Evolutionary conservation across 202 grass and related monocot species (phyloP).

Genomic region (Schoenoplectus triqueter): DNA sequence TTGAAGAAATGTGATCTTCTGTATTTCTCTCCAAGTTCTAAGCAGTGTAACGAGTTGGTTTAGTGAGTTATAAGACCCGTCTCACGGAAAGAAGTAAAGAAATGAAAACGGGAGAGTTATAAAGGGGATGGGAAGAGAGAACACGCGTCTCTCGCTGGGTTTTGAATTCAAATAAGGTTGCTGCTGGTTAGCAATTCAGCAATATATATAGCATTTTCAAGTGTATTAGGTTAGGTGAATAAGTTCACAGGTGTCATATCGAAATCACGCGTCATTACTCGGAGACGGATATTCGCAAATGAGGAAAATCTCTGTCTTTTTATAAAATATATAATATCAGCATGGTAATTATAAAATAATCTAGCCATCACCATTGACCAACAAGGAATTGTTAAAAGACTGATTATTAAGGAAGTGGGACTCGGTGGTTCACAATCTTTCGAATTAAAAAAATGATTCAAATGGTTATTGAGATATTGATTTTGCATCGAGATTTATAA

Average conservation of each 20-base stretch:
- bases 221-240: not conserved
- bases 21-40: not conserved
- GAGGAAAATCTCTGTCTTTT: conserved; percentile 3
- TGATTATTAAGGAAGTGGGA: not conserved
- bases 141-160: not conserved
- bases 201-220: not conserved
- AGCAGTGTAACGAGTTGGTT: not conserved
- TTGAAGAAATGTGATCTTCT: not conserved
- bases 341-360: not conserved
- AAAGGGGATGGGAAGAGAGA: not conserved
- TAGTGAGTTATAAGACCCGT: not conserved
- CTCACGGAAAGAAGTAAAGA: not conserved
- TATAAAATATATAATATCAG: not conserved
- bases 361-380: not conserved
- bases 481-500: no score
- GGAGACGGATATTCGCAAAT: conserved; percentile 4
- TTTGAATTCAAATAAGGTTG: conserved; percentile 23
- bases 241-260: not conserved
- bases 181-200: not conserved
- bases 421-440: no score
- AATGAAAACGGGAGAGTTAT: not conserved
- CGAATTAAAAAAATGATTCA: no score
- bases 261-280: not conserved
- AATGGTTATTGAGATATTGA: no score
- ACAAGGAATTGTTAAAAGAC: not conserved